phyloP scores from a whole-genome alignment of 495 filamentous ascomycete species.

The Xylaria telfairii region DNA sequence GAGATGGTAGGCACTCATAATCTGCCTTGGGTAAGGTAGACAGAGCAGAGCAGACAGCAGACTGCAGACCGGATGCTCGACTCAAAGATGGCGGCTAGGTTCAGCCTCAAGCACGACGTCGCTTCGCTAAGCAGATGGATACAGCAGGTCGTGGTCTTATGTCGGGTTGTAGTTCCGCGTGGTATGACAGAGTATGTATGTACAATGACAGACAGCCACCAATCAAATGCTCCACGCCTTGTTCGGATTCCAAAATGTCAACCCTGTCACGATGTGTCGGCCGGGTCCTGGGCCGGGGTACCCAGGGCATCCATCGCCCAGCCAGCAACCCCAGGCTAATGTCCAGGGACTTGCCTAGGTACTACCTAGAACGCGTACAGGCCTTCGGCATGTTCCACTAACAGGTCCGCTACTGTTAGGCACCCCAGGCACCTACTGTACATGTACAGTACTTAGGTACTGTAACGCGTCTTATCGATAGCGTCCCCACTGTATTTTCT shows the following conservation, averaged over 20 bases:
- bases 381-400: not conserved
- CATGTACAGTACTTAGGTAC: slow-evolving; percentile 9
- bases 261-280: not conserved
- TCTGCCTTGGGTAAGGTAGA: too few relatives aligned
- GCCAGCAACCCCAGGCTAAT: not conserved
- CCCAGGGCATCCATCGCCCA: not conserved
- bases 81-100: not conserved
- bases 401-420: too few relatives aligned
- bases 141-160: slow-evolving; percentile 12
- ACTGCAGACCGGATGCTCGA: not conserved
- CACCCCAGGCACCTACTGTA: too few relatives aligned
- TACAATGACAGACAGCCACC: not conserved
- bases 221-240: not conserved
- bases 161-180: slow-evolving; percentile 1
- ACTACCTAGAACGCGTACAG: too few relatives aligned
- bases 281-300: slow-evolving; percentile 7
- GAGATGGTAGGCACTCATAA: too few relatives aligned
- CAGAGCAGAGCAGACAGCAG: too few relatives aligned
- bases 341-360: not conserved
- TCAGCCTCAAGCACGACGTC: not conserved
- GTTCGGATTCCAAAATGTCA: not conserved
- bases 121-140: not conserved
- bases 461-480: slow-evolving; percentile 26
- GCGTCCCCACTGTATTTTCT: slow-evolving; percentile 25
- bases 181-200: not conserved